A percentile compares a stretch with the other conserved stretches of the same genome.
Evolutionary conservation across 1,139 yeast species (phyloP).

Genomic region (Saccharomyces hybrid): DNA sequence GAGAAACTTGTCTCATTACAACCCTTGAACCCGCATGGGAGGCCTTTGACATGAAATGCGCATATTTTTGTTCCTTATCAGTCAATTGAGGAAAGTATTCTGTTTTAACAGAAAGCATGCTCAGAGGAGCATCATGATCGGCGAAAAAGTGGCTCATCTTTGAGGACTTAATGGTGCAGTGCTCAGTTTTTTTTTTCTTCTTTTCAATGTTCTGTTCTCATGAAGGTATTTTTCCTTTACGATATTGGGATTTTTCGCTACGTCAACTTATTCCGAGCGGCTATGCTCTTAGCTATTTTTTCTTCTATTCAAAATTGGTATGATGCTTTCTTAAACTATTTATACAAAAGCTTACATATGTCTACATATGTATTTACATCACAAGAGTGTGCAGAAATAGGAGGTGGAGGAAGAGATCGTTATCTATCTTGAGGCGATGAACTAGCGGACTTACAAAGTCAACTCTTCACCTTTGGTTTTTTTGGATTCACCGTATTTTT

Average conservation of each 20-base stretch:
- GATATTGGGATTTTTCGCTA: not conserved
- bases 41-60: conserved; percentile 77
- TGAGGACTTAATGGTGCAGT: not conserved
- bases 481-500: conserved; percentile 95
- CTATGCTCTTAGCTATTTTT: not conserved
- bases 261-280: not conserved
- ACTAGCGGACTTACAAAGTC: conserved; percentile 26
- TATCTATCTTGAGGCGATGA: not conserved
- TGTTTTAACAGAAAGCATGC: conserved; percentile 38
- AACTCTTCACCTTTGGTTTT: conserved; percentile 53
- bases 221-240: not conserved
- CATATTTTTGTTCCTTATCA: conserved; percentile 55
- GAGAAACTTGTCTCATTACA: conserved; percentile 75
- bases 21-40: conserved; percentile 78
- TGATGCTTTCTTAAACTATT: not conserved
- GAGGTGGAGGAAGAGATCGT: not conserved
- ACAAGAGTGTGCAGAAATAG: not conserved
- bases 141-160: conserved; percentile 12
- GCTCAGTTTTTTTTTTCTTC: not conserved
- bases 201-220: not conserved
- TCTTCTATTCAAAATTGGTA: not conserved
- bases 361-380: not conserved
- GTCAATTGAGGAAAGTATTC: conserved; percentile 44
- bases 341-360: not conserved
- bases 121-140: conserved; percentile 27